Percentiles rank a stretch among this genome's conserved stretches.
These are phyloP conservation scores for Themeda triandra DNA, from an alignment of 176 grass and related monocot genomes.

Conservation along the genomic window DNA sequence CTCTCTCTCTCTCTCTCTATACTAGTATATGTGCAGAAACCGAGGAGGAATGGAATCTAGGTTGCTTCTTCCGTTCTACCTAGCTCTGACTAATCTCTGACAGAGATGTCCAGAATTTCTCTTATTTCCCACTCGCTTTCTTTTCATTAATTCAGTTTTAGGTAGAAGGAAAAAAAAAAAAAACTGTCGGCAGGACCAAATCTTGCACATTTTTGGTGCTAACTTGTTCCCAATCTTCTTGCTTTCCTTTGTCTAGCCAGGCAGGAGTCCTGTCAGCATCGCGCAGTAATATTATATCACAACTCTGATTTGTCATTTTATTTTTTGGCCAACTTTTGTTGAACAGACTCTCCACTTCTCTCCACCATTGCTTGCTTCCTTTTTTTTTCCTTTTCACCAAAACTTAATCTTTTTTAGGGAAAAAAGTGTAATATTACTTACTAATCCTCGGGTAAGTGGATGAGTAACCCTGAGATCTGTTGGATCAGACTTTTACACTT, in stretches of 20 bases:
- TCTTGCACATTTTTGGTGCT: slow-evolving; percentile 14
- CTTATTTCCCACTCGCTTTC: not conserved
- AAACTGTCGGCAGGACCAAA: slow-evolving; percentile 39
- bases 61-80: slow-evolving; percentile 19
- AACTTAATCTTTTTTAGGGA: not conserved
- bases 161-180: not conserved
- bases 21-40: not conserved
- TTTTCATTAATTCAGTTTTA: slow-evolving; percentile 12
- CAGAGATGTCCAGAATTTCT: not conserved
- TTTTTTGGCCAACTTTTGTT: slow-evolving; percentile 3
- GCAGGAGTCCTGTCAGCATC: slow-evolving; percentile 47
- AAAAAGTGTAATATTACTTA: not conserved
- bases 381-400: not conserved
- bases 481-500: not conserved
- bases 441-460: not conserved
- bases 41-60: slow-evolving; percentile 38
- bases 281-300: not conserved
- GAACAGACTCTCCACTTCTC: slow-evolving; percentile 3
- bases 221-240: slow-evolving; percentile 21
- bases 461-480: slow-evolving; percentile 27
- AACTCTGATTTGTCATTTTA: not conserved
- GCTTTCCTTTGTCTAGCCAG: slow-evolving; percentile 22
- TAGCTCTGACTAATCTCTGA: not conserved
- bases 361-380: not conserved
- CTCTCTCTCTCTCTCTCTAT: not conserved